Conservation (phyloP, 2,329 filamentous ascomycete species). For the Xylariaceae sp. region DNA sequence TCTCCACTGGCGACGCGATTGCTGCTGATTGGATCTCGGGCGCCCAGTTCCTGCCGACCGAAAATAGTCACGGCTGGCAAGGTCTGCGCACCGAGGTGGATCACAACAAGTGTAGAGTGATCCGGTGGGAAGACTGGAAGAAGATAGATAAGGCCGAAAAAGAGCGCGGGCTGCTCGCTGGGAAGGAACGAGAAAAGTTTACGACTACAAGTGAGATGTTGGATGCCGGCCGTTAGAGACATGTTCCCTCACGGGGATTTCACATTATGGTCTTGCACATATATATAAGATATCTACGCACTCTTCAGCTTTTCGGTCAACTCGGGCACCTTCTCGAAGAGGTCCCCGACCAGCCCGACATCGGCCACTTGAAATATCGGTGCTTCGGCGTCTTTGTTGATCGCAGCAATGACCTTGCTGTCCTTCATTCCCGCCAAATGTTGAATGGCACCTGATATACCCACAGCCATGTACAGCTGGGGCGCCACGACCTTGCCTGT, state of each 20-base stretch:
- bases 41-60: constrained; percentile 30
- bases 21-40: constrained; percentile 61
- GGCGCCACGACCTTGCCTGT: constrained; percentile 98
- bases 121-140: constrained; percentile 79
- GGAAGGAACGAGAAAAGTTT: constrained; percentile 74
- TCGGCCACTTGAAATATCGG: constrained; percentile 98
- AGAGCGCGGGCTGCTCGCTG: constrained; percentile 53
- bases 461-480: constrained; percentile 88
- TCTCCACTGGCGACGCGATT: constrained; percentile 78
- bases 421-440: constrained; percentile 99
- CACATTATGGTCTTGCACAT: constrained; percentile 12
- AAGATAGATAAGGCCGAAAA: constrained; percentile 75
- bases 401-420: constrained; percentile 97
- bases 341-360: constrained; percentile 87
- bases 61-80: constrained; percentile 58
- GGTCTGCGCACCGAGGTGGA: constrained; percentile 57
- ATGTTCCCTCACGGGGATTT: constrained; percentile 11
- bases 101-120: constrained; percentile 48
- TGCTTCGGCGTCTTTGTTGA: constrained; percentile 96
- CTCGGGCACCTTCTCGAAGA: constrained; percentile 94
- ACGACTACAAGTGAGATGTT: constrained; percentile 52
- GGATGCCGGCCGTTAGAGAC: constrained; percentile 33
- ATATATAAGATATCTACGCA: constrained; percentile 21
- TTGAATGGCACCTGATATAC: constrained; percentile 95
- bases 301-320: constrained; percentile 88